Evolutionary conservation across 768 basidiomycete genomes (phyloP).

Genomic region (Gautieria morchelliformis): DNA sequence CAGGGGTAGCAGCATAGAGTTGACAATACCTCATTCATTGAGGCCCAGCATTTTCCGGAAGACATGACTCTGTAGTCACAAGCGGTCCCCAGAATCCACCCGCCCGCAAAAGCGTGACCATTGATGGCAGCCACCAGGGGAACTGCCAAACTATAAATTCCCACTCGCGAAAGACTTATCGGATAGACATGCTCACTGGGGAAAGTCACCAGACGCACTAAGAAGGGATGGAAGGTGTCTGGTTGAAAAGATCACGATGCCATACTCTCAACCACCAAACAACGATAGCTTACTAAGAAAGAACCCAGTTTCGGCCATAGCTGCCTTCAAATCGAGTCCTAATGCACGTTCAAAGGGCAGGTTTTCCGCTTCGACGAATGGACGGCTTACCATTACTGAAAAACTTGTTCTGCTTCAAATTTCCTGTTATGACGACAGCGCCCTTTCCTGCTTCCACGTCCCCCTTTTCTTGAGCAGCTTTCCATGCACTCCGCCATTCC

Average conservation of each 20-base stretch:
- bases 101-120: slow-evolving; percentile 32
- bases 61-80: slow-evolving; percentile 27
- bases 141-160: slow-evolving; percentile 3
- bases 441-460: slow-evolving; percentile 6
- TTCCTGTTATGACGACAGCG: slow-evolving; percentile 11
- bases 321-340: slow-evolving; percentile 8
- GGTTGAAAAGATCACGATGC: slow-evolving; percentile 1
- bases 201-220: slow-evolving; percentile 19
- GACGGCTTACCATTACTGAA: slow-evolving; percentile 11
- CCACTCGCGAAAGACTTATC: neutral
- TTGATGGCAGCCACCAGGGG: slow-evolving; percentile 17
- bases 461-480: slow-evolving; percentile 1
- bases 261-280: too few relatives aligned
- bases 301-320: slow-evolving; percentile 5
- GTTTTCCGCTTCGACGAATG: too few relatives aligned
- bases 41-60: slow-evolving; percentile 23
- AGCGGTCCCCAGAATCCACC: slow-evolving; percentile 28
- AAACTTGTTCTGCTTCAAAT: slow-evolving; percentile 13
- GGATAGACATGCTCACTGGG: slow-evolving; percentile 3
- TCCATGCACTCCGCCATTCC: slow-evolving; percentile 8
- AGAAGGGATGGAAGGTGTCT: slow-evolving; percentile 20
- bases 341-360: neutral
- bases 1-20: neutral
- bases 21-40: slow-evolving; percentile 30
- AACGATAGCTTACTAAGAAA: slow-evolving; percentile 3